Percentiles rank a stretch among this genome's conserved stretches.
Evolutionary conservation across 1,284 basidiomycete species (phyloP).

Genomic region (Cryptococcus floricola): DNA sequence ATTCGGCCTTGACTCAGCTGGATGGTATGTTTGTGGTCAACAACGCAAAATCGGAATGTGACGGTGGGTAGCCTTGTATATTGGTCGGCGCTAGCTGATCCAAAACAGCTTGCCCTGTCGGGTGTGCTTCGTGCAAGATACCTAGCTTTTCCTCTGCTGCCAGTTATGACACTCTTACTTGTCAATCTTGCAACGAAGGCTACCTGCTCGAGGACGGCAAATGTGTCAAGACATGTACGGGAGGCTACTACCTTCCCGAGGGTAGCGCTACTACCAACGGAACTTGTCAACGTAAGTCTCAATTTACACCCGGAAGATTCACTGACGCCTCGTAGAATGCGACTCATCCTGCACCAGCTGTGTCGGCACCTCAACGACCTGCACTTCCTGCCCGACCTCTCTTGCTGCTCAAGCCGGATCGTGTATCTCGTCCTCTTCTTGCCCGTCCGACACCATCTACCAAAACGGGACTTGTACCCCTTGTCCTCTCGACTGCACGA

Average conservation of each 20-base stretch:
- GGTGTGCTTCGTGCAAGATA: conserved; percentile 45
- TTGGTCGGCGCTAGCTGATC: neutral
- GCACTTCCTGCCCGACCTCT: conserved; percentile 35
- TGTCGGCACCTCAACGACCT: conserved; percentile 32
- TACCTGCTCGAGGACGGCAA: conserved; percentile 39
- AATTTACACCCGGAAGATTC: neutral
- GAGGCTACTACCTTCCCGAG: conserved; percentile 35
- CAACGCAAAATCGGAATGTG: conserved; percentile 43
- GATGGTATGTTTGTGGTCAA: conserved; percentile 45
- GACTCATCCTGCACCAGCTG: conserved; percentile 46
- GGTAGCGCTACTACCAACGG: conserved; percentile 26
- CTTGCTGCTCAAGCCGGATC: conserved; percentile 39
- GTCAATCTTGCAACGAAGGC: conserved; percentile 49
- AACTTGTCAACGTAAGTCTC: conserved; percentile 46
- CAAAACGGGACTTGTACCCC: conserved; percentile 39
- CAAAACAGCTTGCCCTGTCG: conserved; percentile 45
- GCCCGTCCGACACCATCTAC: conserved; percentile 37
- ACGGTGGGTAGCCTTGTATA: conserved; percentile 37
- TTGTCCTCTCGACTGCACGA: conserved; percentile 48
- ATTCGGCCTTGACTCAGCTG: conserved; percentile 27
- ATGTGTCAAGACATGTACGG: conserved; percentile 42
- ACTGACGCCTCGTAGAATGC: conserved; percentile 35
- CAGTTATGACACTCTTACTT: conserved; percentile 26
- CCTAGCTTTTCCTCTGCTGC: conserved; percentile 39
- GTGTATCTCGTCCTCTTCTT: conserved; percentile 35